These are phyloP conservation scores for Xylaria digitata DNA, from an alignment of 2,329 filamentous ascomycete genomes.

Conservation along the genomic window DNA sequence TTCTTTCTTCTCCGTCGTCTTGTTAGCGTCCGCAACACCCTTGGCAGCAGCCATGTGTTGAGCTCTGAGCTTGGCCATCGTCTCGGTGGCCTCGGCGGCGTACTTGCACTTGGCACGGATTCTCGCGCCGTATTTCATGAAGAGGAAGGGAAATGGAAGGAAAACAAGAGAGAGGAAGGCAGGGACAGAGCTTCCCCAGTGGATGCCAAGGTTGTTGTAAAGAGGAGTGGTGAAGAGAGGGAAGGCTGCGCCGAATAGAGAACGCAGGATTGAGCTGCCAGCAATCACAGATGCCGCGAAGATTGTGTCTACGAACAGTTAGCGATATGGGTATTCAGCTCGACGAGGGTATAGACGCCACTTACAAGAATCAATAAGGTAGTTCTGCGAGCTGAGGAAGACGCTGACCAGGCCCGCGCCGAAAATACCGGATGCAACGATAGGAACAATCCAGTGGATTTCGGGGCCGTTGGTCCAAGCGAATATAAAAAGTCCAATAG, in stretches of 20 bases:
- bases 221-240: conserved; percentile 68
- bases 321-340: not conserved
- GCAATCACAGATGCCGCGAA: conserved; percentile 75
- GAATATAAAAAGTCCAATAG: conserved; percentile 74
- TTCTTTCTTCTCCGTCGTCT: conserved; percentile 29
- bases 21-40: conserved; percentile 19
- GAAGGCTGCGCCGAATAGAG: conserved; percentile 70
- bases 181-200: conserved; percentile 80
- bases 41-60: conserved; percentile 30
- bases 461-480: conserved; percentile 71
- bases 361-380: conserved; percentile 65
- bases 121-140: conserved; percentile 75
- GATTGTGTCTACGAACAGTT: conserved; percentile 65
- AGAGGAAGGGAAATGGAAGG: conserved; percentile 79
- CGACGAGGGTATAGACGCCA: not conserved
- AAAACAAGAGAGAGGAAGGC: conserved; percentile 79
- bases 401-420: conserved; percentile 61
- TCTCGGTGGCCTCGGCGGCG: conserved; percentile 70
- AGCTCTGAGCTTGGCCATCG: conserved; percentile 50
- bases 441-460: conserved; percentile 65
- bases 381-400: conserved; percentile 68
- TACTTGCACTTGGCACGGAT: conserved; percentile 78
- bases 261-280: conserved; percentile 69
- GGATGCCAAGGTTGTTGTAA: conserved; percentile 71
- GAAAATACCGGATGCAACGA: conserved; percentile 52